A percentile compares a stretch with the other conserved stretches of the same genome.
Evolutionary conservation across 768 basidiomycete species (phyloP).

Genomic region (Pulveroboletus sp.): DNA sequence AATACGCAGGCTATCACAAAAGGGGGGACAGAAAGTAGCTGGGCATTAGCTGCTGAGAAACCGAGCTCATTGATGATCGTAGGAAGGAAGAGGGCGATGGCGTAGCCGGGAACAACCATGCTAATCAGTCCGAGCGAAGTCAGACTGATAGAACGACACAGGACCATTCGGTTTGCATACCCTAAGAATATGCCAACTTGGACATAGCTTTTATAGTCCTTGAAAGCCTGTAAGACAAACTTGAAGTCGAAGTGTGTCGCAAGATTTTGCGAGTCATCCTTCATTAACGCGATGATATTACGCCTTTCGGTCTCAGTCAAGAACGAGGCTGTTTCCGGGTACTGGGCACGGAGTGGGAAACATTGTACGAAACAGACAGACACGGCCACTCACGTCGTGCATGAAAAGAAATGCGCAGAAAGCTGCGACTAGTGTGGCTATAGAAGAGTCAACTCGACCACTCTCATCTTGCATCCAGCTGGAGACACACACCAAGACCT

Average conservation of each 20-base stretch:
- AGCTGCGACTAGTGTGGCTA: conserved; percentile 22
- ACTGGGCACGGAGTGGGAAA: conserved; percentile 26
- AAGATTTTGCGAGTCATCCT: conserved; percentile 40
- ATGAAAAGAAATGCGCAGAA: conserved; percentile 43
- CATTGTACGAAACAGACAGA: neutral
- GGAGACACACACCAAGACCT: conserved; percentile 23
- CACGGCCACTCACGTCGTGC: conserved; percentile 40
- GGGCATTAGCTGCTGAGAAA: conserved; percentile 48
- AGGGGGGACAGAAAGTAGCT: conserved; percentile 46
- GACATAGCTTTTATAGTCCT: conserved; percentile 40
- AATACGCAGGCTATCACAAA: conserved; percentile 44
- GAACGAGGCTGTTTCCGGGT: conserved; percentile 54
- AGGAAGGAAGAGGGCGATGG: conserved; percentile 48
- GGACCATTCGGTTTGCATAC: conserved; percentile 18
- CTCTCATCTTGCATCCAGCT: neutral
- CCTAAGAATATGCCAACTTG: conserved; percentile 39
- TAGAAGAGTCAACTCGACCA: neutral
- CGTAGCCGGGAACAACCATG: conserved; percentile 43
- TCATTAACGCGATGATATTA: conserved; percentile 33
- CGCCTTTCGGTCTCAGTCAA: conserved; percentile 40
- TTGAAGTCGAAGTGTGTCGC: conserved; percentile 41
- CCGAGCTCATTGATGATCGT: conserved; percentile 50
- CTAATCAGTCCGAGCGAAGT: conserved; percentile 19
- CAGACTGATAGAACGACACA: neutral
- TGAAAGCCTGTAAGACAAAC: conserved; percentile 45